Base-by-base conservation (phyloP, 345 rosid genomes). In the Hibiscus tridactylites region DNA sequence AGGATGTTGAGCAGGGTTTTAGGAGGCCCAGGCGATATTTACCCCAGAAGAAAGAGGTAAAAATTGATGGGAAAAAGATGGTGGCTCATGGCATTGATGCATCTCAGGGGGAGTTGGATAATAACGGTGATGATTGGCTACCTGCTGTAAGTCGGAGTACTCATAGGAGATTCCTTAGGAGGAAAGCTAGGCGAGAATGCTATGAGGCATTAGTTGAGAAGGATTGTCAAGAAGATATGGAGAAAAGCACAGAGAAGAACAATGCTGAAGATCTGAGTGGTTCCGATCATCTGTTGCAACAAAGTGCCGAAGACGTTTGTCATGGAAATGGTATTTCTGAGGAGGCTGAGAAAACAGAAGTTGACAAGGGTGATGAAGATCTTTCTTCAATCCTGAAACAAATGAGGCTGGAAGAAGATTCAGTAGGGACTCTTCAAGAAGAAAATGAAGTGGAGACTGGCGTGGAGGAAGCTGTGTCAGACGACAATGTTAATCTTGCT, bases 81-180 rank as follows among this genome's bases (percentile, higher is more conserved):
- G 91, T 91, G 54, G 97, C 85, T 0, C 87, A 85, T 78, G 97
- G 99, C 62, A 35, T 95, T 67, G 99, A 95, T 79, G 99, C 96
- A 28, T 95, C 97, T 8, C 87, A 84, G 57, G 99, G 97, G 1
- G 79, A 86, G 68, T 65, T 66, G 75, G 97, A 85, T 33, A 88
- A 87, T 74, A 77, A 85, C 74, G 77, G 77, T 64, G 85, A 84
- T 85, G 94, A 88, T 71, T 95, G 97, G 97, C 78, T 46, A 81
- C 99, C 94, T 75, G 97, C 96, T 33, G 99, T 92, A 24, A 89
- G 99, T 82, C 85, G 92, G 67, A 89, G 98, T 77, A 90, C 99
- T 68, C 97, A 89, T 70, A 82, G 92, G 65, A 95, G 88, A 74
- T 92, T 26, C 68, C 86, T 92, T 57, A 87, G 92, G 75, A 87